Evolutionary conservation across 306 rosid genomes (phyloP).

Genomic region (Acacia melanoxylon): DNA sequence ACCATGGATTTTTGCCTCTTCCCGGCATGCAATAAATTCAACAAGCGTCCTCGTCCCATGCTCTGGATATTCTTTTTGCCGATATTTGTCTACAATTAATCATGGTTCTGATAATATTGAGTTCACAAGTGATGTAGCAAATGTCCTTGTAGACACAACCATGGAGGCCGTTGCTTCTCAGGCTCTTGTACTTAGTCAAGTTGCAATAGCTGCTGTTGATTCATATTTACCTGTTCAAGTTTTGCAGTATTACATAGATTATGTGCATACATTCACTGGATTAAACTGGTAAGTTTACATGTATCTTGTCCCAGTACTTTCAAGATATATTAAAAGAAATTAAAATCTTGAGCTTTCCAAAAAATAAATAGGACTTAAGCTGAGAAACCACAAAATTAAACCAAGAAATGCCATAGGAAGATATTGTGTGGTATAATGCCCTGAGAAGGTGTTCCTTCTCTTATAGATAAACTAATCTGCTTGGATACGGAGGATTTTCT

Average conservation of each 20-base stretch:
- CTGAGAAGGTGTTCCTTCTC: not conserved
- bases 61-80: conserved; percentile 54
- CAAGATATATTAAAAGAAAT: not conserved
- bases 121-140: conserved; percentile 60
- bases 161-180: conserved; percentile 57
- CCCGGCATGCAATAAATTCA: not conserved
- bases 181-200: conserved; percentile 58
- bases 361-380: not conserved
- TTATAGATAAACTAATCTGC: not conserved
- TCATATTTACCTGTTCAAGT: conserved; percentile 66
- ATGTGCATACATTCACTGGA: conserved; percentile 67
- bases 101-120: conserved; percentile 51
- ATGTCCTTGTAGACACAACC: conserved; percentile 51
- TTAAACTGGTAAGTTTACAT: conserved; percentile 66
- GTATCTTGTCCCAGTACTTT: not conserved
- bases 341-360: not conserved
- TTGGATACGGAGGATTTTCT: conserved; percentile 4
- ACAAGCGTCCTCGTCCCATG: conserved; percentile 29
- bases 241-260: conserved; percentile 82
- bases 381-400: not conserved
- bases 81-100: conserved; percentile 69
- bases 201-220: conserved; percentile 90
- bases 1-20: conserved; percentile 32
- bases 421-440: not conserved
- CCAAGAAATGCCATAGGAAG: conserved; percentile 6